Base-by-base conservation (phyloP, 768 basidiomycete genomes). In the Boletus rubescentipes region DNA sequence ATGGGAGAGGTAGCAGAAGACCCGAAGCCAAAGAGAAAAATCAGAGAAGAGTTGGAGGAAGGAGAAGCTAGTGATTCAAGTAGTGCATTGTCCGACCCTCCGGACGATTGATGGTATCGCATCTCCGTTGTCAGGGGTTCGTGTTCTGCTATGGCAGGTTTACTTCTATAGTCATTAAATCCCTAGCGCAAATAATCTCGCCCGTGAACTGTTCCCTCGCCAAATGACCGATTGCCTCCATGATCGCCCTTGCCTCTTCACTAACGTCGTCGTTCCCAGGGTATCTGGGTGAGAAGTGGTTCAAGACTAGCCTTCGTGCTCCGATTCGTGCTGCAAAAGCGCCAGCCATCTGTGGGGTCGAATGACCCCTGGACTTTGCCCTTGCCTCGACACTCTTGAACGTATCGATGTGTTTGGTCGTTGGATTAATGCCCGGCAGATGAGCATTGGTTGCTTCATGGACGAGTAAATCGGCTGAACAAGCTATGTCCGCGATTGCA, bases 391-490 rank as follows among this genome's bases (percentile, higher is more conserved):
- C 81, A 14, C 63, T 77, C 61, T 82, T 79, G 55, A 79, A 79
- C 8, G 84, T 86, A 51, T 91, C 89, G 3, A 66, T 70, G 3
- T 72, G 69, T 66, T 87, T 89, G 14, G 85, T 86, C 26, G 73
- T 67, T 7, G 72, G 65, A 58, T 89, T 85, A 54, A 90, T 68
- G 4, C 77, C 80, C 2, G 84, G 86, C 4, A 97, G 72, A 72
- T 88, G 83, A 2, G 92, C 89, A 65, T 95, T 96, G 9, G 93
- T 96, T 10, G 90, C 89, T 71, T 97, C 93, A 63, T 97, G 93
- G 30, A 96, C 76, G 29, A 95, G 72, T 39, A 95, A 58, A 57
- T 92, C 87, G 30, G 86, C 81, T 49, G 82, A 82, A 65, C 70
- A 67, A 18, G 88, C 88, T 9, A 92, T 68, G 9, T 73, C 69